phyloP scores from a whole-genome alignment of 768 basidiomycete genomes.

The Calocybe cyanea region DNA sequence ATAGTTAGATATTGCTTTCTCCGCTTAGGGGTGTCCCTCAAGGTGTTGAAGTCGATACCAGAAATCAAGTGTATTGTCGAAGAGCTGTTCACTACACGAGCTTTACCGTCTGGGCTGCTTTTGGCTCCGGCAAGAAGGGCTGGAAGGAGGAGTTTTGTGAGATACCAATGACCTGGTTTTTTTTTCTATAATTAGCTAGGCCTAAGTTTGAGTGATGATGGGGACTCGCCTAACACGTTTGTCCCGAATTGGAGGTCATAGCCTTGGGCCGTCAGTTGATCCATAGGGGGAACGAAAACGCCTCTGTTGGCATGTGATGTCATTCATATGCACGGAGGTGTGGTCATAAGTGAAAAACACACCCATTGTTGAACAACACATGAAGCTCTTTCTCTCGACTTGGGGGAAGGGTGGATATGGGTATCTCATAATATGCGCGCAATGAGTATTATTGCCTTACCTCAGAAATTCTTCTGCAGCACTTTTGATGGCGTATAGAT shows the following conservation, averaged over 20 bases:
- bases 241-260: conserved; percentile 60
- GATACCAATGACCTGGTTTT: conserved; percentile 37
- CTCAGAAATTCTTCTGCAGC: conserved; percentile 38
- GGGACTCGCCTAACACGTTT: conserved; percentile 44
- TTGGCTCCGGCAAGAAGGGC: conserved; percentile 33
- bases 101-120: conserved; percentile 27
- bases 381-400: conserved; percentile 44
- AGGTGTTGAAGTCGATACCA: conserved; percentile 35
- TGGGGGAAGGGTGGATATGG: no score
- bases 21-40: conserved; percentile 36
- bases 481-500: conserved; percentile 35
- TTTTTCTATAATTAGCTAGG: no score
- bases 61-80: conserved; percentile 24
- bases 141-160: conserved; percentile 45
- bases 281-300: conserved; percentile 42
- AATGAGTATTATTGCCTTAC: conserved; percentile 15
- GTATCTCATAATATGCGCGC: no score
- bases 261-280: conserved; percentile 43
- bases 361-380: conserved; percentile 48
- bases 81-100: conserved; percentile 41
- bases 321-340: no score
- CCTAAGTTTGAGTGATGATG: neutral
- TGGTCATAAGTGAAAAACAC: neutral
- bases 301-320: conserved; percentile 30
- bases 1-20: conserved; percentile 10